Evolutionary conservation across 805 yeast species (phyloP), one percentile per base, ranked within the genome.

Genomic region (Saturnispora sekii): DNA sequence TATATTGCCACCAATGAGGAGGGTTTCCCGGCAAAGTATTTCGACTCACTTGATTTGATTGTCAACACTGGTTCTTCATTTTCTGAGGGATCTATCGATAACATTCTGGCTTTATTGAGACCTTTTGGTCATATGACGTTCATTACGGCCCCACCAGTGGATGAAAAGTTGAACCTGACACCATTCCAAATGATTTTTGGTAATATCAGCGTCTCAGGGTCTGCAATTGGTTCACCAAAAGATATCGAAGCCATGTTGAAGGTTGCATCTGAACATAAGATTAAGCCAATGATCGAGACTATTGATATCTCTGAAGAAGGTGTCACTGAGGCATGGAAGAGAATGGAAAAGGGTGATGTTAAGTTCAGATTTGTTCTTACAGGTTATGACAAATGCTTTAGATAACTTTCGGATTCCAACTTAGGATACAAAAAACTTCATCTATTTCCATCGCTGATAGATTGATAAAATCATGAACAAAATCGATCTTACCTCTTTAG

Each of bases 301-400:
- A 55, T 74, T 29, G 74, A 72, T 29, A 67, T 75, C 37, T 55
- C 59, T 47, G 76, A 64, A 51, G 65, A 61, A 35, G 65, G 64
- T 51, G 68, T 72, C 35, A 54, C 60, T 8, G 55, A 57, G 34
- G 77, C 71, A 1, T 72, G 73, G 62, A 60, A 65, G 33, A 69
- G 75, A 60, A 62, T 71, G 58, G 64, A 63, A 26, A 53, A 62
- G 7, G 76, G 76, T 53, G 76, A 74, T 49, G 73, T 72, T 16
- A 69, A 69, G 52, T 76, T 71, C 56, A 70, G 81, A 65, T 72
- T 71, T 52, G 74, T 73, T 15, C 65, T 75, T 48, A 69, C 72
- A 32, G 71, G 69, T 32, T 73, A 60, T 50, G 74, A 70, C 51
- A 65, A 72, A 51, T 33, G 30, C 34, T 53, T 53, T 28, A 38